Evolutionary conservation across 2,329 filamentous ascomycete genomes (phyloP), one percentile per base, ranked within the genome.

Genomic region (Colletotrichum caudatum): DNA sequence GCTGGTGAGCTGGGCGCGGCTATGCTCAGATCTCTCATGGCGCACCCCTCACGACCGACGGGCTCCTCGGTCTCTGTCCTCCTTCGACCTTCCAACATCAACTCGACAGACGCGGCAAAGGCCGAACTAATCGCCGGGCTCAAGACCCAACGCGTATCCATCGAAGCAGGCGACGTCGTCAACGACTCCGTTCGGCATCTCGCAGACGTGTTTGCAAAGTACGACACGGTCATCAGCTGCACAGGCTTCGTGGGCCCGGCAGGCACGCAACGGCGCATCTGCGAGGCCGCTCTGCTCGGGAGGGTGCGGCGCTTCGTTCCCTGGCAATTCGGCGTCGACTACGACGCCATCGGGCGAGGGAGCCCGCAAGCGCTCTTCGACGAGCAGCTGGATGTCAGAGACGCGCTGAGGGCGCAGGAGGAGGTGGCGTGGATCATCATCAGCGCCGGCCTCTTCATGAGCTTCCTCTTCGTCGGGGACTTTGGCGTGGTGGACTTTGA

Each of bases 271-370:
- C 73, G 84, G 1, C 91, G 91, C 75, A 80, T 93, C 23, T 80
- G 87, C 0, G 76, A 82, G 14, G 90, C 91, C 0, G 87, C 85
- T 0, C 79, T 93, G 0, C 78, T 79, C 14, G 89, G 87, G 0
- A 79, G 81, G 0, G 84, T 86, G 0, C 74, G 79, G 18, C 81
- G 87, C 0, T 93, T 86, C 76, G 85, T 93, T 23, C 91, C 92
- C 0, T 94, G 92, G 92, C 91, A 94, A 78, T 93, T 91, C 77
- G 92, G 92, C 0, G 88, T 93, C 33, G 90, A 94, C 77, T 94
- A 93, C 79, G 91, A 93, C 68, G 77, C 82, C 37, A 88, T 93
- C 20, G 90, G 90, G 0, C 78, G 81, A 0, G 86, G 87, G 0
- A 88, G 86, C 35, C 82, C 87, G 54, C 90, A 92, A 78, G 87